These are phyloP conservation scores for Thermochaetoides dissita DNA, from an alignment of 2,329 filamentous ascomycete genomes.

Conservation along the genomic window DNA sequence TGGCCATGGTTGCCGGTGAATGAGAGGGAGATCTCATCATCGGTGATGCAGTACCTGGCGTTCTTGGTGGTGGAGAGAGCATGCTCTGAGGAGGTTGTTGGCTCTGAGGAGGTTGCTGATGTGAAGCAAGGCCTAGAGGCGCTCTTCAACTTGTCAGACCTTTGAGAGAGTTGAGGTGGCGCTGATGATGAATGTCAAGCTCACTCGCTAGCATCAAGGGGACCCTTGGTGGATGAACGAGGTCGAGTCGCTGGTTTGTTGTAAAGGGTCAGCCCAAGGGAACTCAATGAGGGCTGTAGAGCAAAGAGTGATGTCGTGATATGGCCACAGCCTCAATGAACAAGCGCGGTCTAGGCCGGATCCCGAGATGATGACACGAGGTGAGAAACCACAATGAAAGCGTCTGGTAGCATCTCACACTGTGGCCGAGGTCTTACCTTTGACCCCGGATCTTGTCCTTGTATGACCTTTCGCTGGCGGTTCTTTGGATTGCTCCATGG, in stretches of 20 bases:
- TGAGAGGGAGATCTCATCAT: constrained; percentile 10
- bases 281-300: neutral
- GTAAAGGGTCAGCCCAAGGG: constrained; percentile 8
- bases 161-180: too few relatives aligned
- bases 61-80: constrained; percentile 5
- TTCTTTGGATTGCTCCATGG: constrained; percentile 11
- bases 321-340: too few relatives aligned
- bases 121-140: constrained; percentile 7
- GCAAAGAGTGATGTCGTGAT: too few relatives aligned
- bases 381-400: neutral
- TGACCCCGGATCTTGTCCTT: constrained; percentile 16
- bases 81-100: constrained; percentile 8
- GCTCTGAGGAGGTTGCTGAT: constrained; percentile 9
- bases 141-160: constrained; percentile 4
- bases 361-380: too few relatives aligned
- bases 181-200: constrained; percentile 14
- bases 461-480: constrained; percentile 11
- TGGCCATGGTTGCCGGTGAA: constrained; percentile 11
- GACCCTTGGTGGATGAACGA: constrained; percentile 61
- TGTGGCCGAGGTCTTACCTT: constrained; percentile 7
- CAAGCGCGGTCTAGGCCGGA: too few relatives aligned
- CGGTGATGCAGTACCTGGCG: constrained; percentile 9
- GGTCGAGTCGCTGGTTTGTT: constrained; percentile 47
- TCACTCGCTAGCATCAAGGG: constrained; percentile 64
- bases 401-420: neutral